phyloP scores from a whole-genome alignment of 23 red algal genomes.

The Gracilaria domingensis region DNA sequence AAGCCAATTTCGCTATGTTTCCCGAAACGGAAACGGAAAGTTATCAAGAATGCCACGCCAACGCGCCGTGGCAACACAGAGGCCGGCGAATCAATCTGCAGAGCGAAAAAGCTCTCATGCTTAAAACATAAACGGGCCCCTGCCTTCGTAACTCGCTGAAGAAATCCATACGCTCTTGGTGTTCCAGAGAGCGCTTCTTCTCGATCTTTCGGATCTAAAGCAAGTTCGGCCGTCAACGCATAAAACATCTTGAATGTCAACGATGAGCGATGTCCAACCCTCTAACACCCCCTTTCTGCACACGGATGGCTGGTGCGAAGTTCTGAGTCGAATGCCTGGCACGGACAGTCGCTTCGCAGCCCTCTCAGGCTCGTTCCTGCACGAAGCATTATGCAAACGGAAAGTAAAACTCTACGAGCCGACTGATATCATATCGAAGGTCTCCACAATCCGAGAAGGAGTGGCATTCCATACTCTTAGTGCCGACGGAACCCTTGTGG shows the following conservation, averaged over 20 bases:
- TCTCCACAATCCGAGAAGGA: background rate
- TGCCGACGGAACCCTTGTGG: slow-evolving; percentile 23
- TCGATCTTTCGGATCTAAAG: no score
- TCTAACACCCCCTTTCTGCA: background rate
- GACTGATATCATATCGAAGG: no score
- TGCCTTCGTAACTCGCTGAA: no score
- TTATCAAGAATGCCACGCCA: no score
- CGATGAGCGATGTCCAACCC: background rate
- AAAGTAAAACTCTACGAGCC: background rate
- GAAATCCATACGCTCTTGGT: no score
- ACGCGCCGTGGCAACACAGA: no score
- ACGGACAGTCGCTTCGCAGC: slow-evolving; percentile 22
- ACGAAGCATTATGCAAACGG: background rate
- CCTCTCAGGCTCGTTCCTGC: background rate
- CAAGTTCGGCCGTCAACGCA: background rate
- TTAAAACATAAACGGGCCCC: no score
- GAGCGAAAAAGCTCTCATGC: no score
- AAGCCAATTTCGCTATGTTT: no score
- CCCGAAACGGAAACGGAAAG: no score
- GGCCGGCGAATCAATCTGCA: no score
- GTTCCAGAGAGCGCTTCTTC: no score
- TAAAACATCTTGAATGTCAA: background rate
- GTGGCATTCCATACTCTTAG: background rate
- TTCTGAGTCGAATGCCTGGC: background rate
- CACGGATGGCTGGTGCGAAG: background rate